These are phyloP conservation scores for Hibiscus tridactylites DNA, from an alignment of 345 rosid species.

Conservation along the genomic window DNA sequence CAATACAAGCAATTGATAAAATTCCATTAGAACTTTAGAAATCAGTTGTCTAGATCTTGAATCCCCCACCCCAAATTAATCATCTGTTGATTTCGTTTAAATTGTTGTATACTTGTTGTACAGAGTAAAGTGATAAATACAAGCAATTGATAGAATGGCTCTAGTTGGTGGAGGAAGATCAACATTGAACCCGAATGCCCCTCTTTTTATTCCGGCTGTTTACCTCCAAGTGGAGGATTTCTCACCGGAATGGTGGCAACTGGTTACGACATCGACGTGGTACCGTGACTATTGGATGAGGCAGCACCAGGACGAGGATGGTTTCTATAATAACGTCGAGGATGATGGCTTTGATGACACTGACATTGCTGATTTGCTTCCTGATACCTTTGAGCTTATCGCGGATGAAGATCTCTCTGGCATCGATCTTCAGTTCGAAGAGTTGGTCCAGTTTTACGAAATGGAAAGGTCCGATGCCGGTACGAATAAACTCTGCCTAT, in stretches of 20 bases:
- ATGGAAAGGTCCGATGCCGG: constrained; percentile 6
- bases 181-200: constrained; percentile 38
- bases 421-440: constrained; percentile 35
- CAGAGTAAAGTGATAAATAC: background rate
- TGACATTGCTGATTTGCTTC: constrained; percentile 26
- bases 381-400: constrained; percentile 37
- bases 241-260: constrained; percentile 46
- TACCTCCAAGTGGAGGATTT: constrained; percentile 40
- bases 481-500: background rate
- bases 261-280: constrained; percentile 31
- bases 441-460: constrained; percentile 25
- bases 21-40: too few relatives aligned
- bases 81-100: background rate
- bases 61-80: background rate
- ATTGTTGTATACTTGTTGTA: background rate
- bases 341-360: constrained; percentile 4
- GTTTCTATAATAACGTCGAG: constrained; percentile 9
- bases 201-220: constrained; percentile 31
- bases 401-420: constrained; percentile 24
- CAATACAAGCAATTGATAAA: too few relatives aligned
- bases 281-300: constrained; percentile 37
- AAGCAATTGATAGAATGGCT: constrained; percentile 17
- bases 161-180: constrained; percentile 25
- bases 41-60: background rate
- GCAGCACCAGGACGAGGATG: constrained; percentile 24